Evolutionary conservation across 208 protist species (phyloP), one percentile per base, ranked within the genome.

Genomic region (Acanthamoeba triangularis): DNA sequence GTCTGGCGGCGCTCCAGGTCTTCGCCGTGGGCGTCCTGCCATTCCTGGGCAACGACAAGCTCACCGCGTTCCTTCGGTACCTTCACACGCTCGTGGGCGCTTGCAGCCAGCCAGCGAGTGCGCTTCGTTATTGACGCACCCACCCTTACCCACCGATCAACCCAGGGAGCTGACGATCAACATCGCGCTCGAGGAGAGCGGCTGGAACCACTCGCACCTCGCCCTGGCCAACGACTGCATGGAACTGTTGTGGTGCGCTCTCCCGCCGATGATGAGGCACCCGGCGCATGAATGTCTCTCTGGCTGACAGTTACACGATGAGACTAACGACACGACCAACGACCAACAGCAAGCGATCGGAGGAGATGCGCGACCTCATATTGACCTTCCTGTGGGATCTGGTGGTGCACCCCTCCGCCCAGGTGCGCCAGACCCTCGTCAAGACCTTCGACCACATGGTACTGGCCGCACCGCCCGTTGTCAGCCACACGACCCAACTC

Each of bases 1-100:
- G 67, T 4, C n/a, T 56, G 69, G 90, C 44, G 10, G 44, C 54
- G 5, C 90, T 94, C 7, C 90, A 56, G 54, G 90, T 94, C 33
- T 94, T 56, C 35, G 37, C 80, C 10, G 69, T 94, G 47, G 90
- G 90, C n/a, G 67, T 94, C n/a, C 90, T 94, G 65, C 90, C 90
- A 13, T 82, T 59, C 54, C 47, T 94, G 11, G 90, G 35, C n/a
- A 76, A 30, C 25, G 67, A 94, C 41, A 76, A 94, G 65, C 41
- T 94, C 30, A 35, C 44, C 10, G 37, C 76, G 5, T 85, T 59
- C 47, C 76, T 85, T n/a, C 33, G 41, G 90, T 94, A 41, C 10
- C n/a, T 35, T n/a, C 69, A 78, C 30, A 47, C 41, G 41, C 11
- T 8, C 5, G 41, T 47, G 41, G 41, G 41, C 41, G 41, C 41